Conservation (phyloP, 148 eudicot species). For the Limonium bicolor region DNA sequence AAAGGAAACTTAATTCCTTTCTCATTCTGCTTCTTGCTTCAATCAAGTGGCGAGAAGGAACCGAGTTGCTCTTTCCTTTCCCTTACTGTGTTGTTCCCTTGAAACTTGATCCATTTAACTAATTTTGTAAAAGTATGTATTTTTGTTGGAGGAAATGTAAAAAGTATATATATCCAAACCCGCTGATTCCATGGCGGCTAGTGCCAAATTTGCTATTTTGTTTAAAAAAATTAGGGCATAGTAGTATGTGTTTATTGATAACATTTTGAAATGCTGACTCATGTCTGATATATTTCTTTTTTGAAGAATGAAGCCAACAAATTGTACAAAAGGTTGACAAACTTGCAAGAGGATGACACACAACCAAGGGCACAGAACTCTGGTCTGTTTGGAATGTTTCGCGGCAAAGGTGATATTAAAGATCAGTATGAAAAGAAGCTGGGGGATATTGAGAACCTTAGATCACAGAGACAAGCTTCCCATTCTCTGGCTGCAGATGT, state of each 20-base stretch:
- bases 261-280: neutral
- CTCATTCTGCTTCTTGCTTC: too few relatives aligned
- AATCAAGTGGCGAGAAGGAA: too few relatives aligned
- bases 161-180: too few relatives aligned
- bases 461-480: constrained; percentile 8
- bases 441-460: constrained; percentile 18
- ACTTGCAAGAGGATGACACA: constrained; percentile 7
- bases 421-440: constrained; percentile 12
- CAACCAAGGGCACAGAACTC: constrained; percentile 4
- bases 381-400: constrained; percentile 11
- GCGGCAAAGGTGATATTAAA: constrained; percentile 5
- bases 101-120: too few relatives aligned
- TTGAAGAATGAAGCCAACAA: constrained; percentile 15
- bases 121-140: too few relatives aligned
- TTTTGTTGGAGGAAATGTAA: too few relatives aligned
- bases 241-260: neutral
- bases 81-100: too few relatives aligned
- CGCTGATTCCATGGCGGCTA: too few relatives aligned
- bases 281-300: constrained; percentile 1
- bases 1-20: too few relatives aligned
- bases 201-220: too few relatives aligned
- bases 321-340: constrained; percentile 10
- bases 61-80: too few relatives aligned
- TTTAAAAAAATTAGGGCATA: neutral
- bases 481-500: constrained; percentile 3